Evolutionary conservation across 306 rosid species (phyloP), one percentile per base, ranked within the genome.

Genomic region (Prinsepia uniflora): DNA sequence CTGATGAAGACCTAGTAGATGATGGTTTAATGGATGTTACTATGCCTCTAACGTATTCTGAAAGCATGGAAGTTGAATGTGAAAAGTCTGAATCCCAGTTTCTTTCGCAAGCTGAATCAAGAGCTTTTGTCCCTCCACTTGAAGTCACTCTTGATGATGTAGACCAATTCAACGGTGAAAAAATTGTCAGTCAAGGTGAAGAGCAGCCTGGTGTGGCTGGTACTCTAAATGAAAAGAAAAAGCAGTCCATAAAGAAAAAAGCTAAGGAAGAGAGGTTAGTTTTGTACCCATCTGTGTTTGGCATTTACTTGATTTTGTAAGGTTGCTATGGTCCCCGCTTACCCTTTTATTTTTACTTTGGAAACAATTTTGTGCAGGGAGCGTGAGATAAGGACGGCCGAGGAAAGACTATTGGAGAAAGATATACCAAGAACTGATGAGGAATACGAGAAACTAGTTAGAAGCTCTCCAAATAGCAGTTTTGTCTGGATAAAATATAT

Each of bases 381-480:
- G 83, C 62, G 66, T 65, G 91, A 89, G 67, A 85, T 91, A 71
- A 87, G 82, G 70, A 83, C 84, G 61, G 96, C 92, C 12, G 97
- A 94, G 84, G 96, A 94, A 75, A 91, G 96, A 72, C 79, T 89
- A 43, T 80, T 91, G 79, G 89, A 85, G 85, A 86, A 91, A 58
- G 92, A 78, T 82, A 79, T 87, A 43, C 99, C 99, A 58, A 89
- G 87, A 83, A 87, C 86, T 47, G 80, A 91, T 40, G 99, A 94
- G 84, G 97, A 91, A 67, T 94, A 89, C 78, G 99, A 94, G 84
- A 94, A 91, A 83, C 72, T 89, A 79, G 82, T 89, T 76, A 84
- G 99, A 80, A 84, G 86, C 69, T 91, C 97, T 70, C 97, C 97
- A 44, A 91, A 91, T 78, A 91, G 89, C 83, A 94, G 97, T 84